These are phyloP conservation scores for Prunus davidiana DNA, from an alignment of 306 rosid species.

Conservation along the genomic window DNA sequence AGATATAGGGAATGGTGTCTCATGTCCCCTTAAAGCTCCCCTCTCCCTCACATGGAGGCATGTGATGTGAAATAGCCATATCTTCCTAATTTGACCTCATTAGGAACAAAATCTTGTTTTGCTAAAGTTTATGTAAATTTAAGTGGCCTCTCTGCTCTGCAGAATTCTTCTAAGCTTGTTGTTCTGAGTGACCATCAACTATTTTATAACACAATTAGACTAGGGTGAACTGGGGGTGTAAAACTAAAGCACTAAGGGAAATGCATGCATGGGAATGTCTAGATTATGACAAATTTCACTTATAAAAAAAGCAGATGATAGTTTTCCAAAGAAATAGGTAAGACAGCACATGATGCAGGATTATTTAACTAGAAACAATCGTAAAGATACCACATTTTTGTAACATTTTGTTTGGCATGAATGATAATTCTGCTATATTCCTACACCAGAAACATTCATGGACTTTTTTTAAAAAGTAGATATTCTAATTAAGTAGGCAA, in stretches of 20 bases:
- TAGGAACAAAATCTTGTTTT: neutral
- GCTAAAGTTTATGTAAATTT: neutral
- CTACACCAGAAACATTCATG: neutral
- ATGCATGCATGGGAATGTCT: neutral
- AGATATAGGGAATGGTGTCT: conserved; percentile 19
- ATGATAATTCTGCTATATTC: neutral
- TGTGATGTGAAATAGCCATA: neutral
- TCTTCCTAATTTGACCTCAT: too few relatives aligned
- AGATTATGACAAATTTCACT: neutral
- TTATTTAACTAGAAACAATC: neutral
- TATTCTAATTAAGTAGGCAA: neutral
- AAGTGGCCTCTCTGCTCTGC: too few relatives aligned
- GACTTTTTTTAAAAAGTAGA: neutral
- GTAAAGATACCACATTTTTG: too few relatives aligned
- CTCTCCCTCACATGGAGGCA: conserved; percentile 2
- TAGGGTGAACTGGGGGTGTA: too few relatives aligned
- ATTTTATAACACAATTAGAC: too few relatives aligned
- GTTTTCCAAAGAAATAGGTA: neutral
- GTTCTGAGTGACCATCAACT: too few relatives aligned
- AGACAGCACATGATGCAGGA: neutral
- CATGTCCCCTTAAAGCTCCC: conserved; percentile 5
- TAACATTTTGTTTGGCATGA: too few relatives aligned
- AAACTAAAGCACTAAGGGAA: neutral
- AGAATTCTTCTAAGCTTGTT: too few relatives aligned
- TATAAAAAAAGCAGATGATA: neutral